Base-by-base conservation (phyloP, 164 flowering plant species). In the Aristolochia fimbriata region DNA sequence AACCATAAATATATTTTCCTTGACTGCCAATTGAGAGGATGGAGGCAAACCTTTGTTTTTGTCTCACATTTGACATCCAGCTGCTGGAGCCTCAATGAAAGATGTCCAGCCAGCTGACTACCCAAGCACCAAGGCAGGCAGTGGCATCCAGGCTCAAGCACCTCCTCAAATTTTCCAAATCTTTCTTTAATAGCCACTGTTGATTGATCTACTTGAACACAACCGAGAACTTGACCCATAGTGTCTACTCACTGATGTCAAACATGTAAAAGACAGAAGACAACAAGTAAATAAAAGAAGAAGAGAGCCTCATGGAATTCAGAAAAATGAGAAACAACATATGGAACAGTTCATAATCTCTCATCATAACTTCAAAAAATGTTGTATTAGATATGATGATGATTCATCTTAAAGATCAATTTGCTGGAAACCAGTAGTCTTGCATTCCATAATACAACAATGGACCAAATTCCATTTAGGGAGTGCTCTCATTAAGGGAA, bases 101-200 rank as follows among this genome's bases (percentile, higher is more conserved):
- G 86, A 62, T 77, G 69, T 22, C 93, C 93, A 23, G 83, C 83
- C 25, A 86, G 12, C 65, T 70, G 84, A 33, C 74, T 65, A 19
- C 87, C 93, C 16, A 86, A 67, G 43, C 64, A 70, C 89, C 93
- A 86, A 30, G 93, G 93, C 8, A 86, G 53, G 57, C 79, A 86
- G 66, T 84, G 89, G 62, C 93, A 86, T 61, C 93, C 93, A 45
- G 89, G 93, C 61, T 84, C 69, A 59, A 86, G 83, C 2, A 86
- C 84, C 1, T 84, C 81, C 0, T 79, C 72, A 65, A 76, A 86
- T 69, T 75, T 83, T 1, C 87, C 93, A 62, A 84, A 84, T 43
- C 51, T 73, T 71, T 82, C 89, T 70, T 73, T 84, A 68, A 84
- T 82, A 24, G 81, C 84, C 41, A 81, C 80, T 4, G 74, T 78